These are phyloP conservation scores for Kandelia obovata DNA, from an alignment of 345 rosid genomes.

Conservation along the genomic window DNA sequence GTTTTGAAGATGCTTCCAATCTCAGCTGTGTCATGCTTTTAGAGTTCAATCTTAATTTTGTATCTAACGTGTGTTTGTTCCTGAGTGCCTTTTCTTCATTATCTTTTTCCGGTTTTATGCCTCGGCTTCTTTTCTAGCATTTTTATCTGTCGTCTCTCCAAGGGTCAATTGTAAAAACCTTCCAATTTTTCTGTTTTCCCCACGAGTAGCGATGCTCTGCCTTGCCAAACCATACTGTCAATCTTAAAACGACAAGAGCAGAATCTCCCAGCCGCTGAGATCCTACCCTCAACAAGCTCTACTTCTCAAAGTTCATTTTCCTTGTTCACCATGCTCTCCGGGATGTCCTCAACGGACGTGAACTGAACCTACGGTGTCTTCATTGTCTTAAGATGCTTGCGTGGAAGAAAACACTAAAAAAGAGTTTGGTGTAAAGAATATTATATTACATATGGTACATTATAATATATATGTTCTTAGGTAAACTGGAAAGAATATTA, in stretches of 20 bases:
- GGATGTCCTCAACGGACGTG: constrained; percentile 65
- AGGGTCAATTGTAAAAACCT: constrained; percentile 68
- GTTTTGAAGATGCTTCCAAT: neutral
- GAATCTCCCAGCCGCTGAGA: constrained; percentile 82
- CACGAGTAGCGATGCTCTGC: constrained; percentile 80
- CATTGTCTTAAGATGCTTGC: constrained; percentile 22
- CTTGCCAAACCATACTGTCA: constrained; percentile 56
- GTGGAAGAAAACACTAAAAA: too few species aligned
- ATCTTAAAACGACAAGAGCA: constrained; percentile 59
- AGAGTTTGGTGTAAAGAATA: too few species aligned
- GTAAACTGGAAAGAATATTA: neutral
- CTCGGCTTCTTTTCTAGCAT: constrained; percentile 20
- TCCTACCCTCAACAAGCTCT: constrained; percentile 82
- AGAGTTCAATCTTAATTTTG: neutral
- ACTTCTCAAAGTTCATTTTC: constrained; percentile 77
- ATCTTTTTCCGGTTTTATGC: neutral
- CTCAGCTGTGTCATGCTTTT: neutral
- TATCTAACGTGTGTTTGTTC: neutral
- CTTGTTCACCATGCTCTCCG: constrained; percentile 43
- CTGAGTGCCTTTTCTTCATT: too few species aligned
- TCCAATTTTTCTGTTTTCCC: constrained; percentile 80
- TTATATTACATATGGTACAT: too few species aligned
- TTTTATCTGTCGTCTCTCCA: constrained; percentile 50
- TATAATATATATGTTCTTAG: too few species aligned
- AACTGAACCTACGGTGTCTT: constrained; percentile 63